A percentile compares a stretch with the other conserved stretches of the same genome.
Evolutionary conservation across 2,329 filamentous ascomycete genomes (phyloP).

Genomic region (Hirsutella rhossiliensis): DNA sequence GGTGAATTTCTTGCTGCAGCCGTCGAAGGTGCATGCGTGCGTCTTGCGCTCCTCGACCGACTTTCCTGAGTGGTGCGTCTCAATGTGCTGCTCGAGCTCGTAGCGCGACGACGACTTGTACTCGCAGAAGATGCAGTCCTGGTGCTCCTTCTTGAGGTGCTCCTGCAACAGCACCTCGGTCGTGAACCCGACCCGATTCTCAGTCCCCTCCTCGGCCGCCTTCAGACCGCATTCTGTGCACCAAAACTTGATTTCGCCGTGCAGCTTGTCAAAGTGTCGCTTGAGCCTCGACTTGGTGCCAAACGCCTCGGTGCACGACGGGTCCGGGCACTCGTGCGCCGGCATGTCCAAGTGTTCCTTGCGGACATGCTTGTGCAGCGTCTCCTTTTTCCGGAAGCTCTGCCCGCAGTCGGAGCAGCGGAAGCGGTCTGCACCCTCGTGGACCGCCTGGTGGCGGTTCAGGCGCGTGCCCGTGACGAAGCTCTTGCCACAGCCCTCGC

Average conservation of each 20-base stretch:
- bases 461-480: conserved; percentile 74
- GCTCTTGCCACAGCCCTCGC: conserved; percentile 61
- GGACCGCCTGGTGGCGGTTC: conserved; percentile 64
- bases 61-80: conserved; percentile 59
- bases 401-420: conserved; percentile 64
- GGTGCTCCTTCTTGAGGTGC: conserved; percentile 63
- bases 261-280: conserved; percentile 57
- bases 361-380: conserved; percentile 70
- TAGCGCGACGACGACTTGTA: conserved; percentile 53
- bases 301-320: conserved; percentile 54
- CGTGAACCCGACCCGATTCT: conserved; percentile 48
- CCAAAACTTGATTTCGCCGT: conserved; percentile 59
- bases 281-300: conserved; percentile 60
- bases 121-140: conserved; percentile 66
- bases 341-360: conserved; percentile 61
- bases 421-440: conserved; percentile 62
- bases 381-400: conserved; percentile 79
- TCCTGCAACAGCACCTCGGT: conserved; percentile 59
- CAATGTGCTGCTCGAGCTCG: conserved; percentile 64
- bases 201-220: conserved; percentile 24
- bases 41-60: conserved; percentile 51
- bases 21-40: conserved; percentile 52
- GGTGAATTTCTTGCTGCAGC: conserved; percentile 68
- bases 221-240: conserved; percentile 57
- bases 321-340: conserved; percentile 57